phyloP scores from a whole-genome alignment of 2,329 filamentous ascomycete species.

The Teratosphaeria destructans region DNA sequence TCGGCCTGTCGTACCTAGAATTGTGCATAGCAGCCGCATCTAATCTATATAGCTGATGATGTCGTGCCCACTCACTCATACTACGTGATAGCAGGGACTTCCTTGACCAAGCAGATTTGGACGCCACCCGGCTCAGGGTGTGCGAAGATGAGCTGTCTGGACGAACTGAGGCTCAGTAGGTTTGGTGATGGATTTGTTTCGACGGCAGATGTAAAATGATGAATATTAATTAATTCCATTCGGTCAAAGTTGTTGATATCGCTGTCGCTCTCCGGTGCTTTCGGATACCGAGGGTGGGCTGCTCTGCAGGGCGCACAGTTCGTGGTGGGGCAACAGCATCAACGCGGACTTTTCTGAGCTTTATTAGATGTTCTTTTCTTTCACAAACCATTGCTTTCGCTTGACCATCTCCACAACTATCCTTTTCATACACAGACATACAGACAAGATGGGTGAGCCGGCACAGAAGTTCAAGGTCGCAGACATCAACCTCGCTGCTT shows the following conservation, averaged over 20 bases:
- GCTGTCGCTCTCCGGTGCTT: neutral
- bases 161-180: too few relatives aligned
- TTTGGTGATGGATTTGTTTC: too few relatives aligned
- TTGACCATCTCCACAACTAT: neutral
- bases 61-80: too few relatives aligned
- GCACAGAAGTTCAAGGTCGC: slow-evolving; percentile 96
- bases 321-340: neutral
- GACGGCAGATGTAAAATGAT: too few relatives aligned
- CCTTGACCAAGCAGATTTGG: too few relatives aligned
- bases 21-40: too few relatives aligned
- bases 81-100: too few relatives aligned
- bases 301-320: neutral
- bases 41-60: too few relatives aligned
- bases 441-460: slow-evolving; percentile 47
- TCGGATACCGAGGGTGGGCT: neutral
- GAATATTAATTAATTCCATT: too few relatives aligned
- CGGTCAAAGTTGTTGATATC: neutral
- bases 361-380: neutral
- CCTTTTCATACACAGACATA: neutral
- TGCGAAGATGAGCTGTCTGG: too few relatives aligned
- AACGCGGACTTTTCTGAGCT: slow-evolving; percentile 2
- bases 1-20: too few relatives aligned
- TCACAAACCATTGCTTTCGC: neutral
- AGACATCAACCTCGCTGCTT: slow-evolving; percentile 91
- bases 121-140: too few relatives aligned